Evolutionary conservation across 2,329 filamentous ascomycete species (phyloP).

Genomic region (Sordariomycetes sp.): DNA sequence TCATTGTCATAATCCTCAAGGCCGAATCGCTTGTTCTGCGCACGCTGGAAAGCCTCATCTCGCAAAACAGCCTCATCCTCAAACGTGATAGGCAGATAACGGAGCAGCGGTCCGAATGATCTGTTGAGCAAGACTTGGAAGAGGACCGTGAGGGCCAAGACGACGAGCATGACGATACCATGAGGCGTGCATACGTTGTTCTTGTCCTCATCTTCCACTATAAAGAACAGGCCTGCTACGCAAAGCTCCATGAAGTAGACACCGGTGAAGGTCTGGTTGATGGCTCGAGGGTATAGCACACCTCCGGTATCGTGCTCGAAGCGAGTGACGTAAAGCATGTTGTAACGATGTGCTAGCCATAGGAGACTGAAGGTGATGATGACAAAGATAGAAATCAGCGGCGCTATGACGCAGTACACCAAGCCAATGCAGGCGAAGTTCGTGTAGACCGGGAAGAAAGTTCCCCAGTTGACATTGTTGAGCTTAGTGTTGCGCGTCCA

Average conservation of each 20-base stretch:
- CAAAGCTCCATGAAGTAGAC: conserved; percentile 92
- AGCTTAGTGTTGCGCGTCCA: conserved; percentile 77
- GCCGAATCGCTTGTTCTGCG: conserved; percentile 63
- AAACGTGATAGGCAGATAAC: conserved; percentile 86
- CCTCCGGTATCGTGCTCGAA: conserved; percentile 89
- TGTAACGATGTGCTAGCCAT: conserved; percentile 95
- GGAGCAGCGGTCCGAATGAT: conserved; percentile 77
- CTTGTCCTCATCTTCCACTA: conserved; percentile 50
- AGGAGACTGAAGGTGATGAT: conserved; percentile 85
- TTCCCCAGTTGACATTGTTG: conserved; percentile 76
- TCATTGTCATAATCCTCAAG: conserved; percentile 43
- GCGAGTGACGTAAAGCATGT: conserved; percentile 88
- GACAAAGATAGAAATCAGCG: conserved; percentile 86
- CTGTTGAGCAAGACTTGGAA: conserved; percentile 77
- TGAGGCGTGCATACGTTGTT: conserved; percentile 60
- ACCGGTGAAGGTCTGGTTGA: conserved; percentile 93
- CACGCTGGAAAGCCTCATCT: conserved; percentile 78
- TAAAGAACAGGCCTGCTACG: conserved; percentile 82
- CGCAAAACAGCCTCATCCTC: conserved; percentile 92
- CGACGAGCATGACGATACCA: conserved; percentile 76
- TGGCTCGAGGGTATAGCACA: conserved; percentile 79
- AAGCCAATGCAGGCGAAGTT: conserved; percentile 90
- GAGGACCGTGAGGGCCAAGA: conserved; percentile 57
- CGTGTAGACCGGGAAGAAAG: conserved; percentile 92
- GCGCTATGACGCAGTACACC: conserved; percentile 82